Conservation (phyloP, 106 monocot genomes). For the Hemerocallis citrina region DNA sequence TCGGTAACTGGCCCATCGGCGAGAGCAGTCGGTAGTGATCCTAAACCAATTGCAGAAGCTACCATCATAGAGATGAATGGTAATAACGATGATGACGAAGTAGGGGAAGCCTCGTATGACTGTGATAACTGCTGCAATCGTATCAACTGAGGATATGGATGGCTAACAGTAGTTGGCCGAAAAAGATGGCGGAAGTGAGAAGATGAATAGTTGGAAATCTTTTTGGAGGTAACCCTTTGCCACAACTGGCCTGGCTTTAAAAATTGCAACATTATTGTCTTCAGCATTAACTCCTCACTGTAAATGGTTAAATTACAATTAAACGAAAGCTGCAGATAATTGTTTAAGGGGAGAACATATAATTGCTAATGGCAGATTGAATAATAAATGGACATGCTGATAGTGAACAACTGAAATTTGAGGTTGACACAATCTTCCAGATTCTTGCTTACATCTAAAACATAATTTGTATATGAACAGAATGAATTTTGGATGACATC, state of each 20-base stretch:
- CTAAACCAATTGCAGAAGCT: conserved; percentile 6
- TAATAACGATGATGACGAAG: background rate
- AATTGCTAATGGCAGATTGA: too few species aligned
- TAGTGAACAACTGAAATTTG: too few species aligned
- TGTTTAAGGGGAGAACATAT: too few species aligned
- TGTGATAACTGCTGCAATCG: background rate
- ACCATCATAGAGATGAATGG: background rate
- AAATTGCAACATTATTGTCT: background rate
- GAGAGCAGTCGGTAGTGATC: background rate
- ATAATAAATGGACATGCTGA: too few species aligned
- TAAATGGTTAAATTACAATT: too few species aligned
- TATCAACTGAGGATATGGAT: background rate
- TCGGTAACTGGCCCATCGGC: background rate
- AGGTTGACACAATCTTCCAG: too few species aligned
- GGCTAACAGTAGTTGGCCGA: background rate
- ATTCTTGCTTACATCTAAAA: too few species aligned
- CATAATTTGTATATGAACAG: too few species aligned
- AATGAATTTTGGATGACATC: too few species aligned
- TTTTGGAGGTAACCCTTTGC: background rate
- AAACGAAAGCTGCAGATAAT: too few species aligned
- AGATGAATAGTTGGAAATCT: background rate
- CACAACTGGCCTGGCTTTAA: background rate
- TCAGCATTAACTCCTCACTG: too few species aligned
- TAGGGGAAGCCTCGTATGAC: background rate
- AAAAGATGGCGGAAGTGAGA: background rate